Base-by-base conservation (phyloP, 257 asterid genomes). In the Nicotiana noctiflora region DNA sequence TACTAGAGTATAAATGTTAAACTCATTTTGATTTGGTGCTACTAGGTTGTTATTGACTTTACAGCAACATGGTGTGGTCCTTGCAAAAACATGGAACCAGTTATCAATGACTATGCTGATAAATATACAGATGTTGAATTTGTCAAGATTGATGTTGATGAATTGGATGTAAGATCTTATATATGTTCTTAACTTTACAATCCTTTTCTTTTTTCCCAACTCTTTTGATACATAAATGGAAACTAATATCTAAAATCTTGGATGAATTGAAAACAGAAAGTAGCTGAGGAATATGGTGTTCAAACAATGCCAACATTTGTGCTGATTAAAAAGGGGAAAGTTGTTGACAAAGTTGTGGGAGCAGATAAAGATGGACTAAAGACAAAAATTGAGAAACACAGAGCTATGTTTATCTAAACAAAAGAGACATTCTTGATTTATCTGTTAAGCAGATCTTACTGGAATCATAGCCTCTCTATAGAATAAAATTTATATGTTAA, bases 301-400 rank as follows among this genome's bases (percentile, higher is more conserved):
- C 86, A 88, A 31, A 88, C 87, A 65, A 85, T 91, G 97, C 95
- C 97, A 52, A 90, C 97, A 9, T 90, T 91, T 85, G 25, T 92
- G 60, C 37, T 94, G 84, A 79, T 92, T 15, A 92, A 87, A 89
- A 80, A 78, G 83, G 97, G 97, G 37, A 87, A 92, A 70, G 85
- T 78, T 52, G 85, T 92, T 37, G 98, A 90, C 77, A 94, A 89
- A 80, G 81, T 84, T 59, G 87, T 88, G 6, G 90, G 88, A 52
- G 93, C 93, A 49, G 86, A 87, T 59, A 92, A 74, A 79, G 94
- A 90, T 21, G 93, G 89, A 6, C 86, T 91, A 27, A 84, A 68
- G 88, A 85, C 46, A 81, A 90, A 85, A 87, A 89, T 93, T 72
- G 91, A 93, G 62, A 89, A 89, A 44, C 88, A 91, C 70, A 90